phyloP scores from a whole-genome alignment of 2,329 filamentous ascomycete species.

The Aaosphaeria pasadenensis region DNA sequence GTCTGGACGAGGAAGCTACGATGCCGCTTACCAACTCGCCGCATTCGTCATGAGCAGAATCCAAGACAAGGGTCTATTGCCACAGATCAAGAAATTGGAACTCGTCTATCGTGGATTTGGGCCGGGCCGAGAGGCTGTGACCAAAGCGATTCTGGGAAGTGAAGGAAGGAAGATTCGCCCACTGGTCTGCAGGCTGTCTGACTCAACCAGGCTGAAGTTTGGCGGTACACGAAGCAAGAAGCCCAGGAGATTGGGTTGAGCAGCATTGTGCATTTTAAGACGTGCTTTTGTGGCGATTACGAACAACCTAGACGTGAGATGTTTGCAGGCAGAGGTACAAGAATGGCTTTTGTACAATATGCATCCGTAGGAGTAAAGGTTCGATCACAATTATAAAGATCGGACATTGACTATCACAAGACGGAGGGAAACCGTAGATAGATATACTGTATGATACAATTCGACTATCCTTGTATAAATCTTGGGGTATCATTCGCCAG shows the following conservation, averaged over 20 bases:
- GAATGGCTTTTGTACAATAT: slow-evolving; percentile 32
- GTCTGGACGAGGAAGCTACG: slow-evolving; percentile 74
- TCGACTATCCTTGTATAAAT: background rate
- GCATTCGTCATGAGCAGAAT: slow-evolving; percentile 81
- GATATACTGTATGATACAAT: background rate
- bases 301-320: too few relatives aligned
- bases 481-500: background rate
- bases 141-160: slow-evolving; percentile 81
- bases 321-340: background rate
- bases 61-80: slow-evolving; percentile 74
- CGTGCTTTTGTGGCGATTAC: too few relatives aligned
- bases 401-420: too few relatives aligned
- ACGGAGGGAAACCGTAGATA: too few relatives aligned
- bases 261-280: background rate
- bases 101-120: slow-evolving; percentile 84
- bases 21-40: slow-evolving; percentile 86
- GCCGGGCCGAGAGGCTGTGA: slow-evolving; percentile 79
- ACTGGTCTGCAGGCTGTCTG: slow-evolving; percentile 76
- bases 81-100: slow-evolving; percentile 74
- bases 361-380: background rate
- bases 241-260: slow-evolving; percentile 72
- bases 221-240: slow-evolving; percentile 85
- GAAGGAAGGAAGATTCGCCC: slow-evolving; percentile 75
- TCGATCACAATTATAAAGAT: background rate
- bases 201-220: slow-evolving; percentile 90